These are phyloP conservation scores for Dendrobium catenatum DNA, from an alignment of 106 monocot genomes.

Conservation along the genomic window DNA sequence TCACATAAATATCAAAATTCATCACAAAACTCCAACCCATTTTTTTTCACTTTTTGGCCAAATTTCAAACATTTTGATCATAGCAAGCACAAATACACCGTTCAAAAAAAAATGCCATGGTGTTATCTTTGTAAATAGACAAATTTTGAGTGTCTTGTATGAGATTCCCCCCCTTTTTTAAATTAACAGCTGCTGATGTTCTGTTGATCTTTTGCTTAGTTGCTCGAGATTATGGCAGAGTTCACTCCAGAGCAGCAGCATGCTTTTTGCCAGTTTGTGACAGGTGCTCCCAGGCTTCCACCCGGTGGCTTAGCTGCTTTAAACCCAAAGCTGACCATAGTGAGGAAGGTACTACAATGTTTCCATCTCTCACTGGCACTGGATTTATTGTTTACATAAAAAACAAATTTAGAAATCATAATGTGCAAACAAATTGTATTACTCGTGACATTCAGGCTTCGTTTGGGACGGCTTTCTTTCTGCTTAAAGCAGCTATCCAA, in stretches of 20 bases:
- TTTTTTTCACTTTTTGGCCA: too few species aligned
- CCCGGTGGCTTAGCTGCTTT: constrained; percentile 86
- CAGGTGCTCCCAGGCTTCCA: constrained; percentile 89
- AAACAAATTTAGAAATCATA: background rate
- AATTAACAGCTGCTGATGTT: background rate
- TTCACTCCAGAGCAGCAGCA: constrained; percentile 83
- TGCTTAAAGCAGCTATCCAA: too few species aligned
- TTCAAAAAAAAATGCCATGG: too few species aligned
- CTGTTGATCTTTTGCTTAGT: constrained; percentile 28
- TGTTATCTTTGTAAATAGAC: too few species aligned
- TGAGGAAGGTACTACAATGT: constrained; percentile 69
- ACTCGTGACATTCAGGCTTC: too few species aligned
- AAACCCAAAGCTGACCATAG: constrained; percentile 89
- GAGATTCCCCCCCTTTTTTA: too few species aligned
- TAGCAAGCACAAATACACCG: too few species aligned
- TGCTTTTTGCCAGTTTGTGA: constrained; percentile 92
- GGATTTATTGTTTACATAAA: background rate
- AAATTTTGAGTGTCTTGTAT: too few species aligned
- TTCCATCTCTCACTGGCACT: background rate
- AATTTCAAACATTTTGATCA: too few species aligned
- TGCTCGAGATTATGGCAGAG: constrained; percentile 90
- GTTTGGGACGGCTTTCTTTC: too few species aligned
- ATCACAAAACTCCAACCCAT: too few species aligned
- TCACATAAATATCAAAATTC: too few species aligned
- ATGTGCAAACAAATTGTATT: background rate